Conservation (phyloP, 169 alveolate genomes). For the Plasmodium knowlesi region DNA sequence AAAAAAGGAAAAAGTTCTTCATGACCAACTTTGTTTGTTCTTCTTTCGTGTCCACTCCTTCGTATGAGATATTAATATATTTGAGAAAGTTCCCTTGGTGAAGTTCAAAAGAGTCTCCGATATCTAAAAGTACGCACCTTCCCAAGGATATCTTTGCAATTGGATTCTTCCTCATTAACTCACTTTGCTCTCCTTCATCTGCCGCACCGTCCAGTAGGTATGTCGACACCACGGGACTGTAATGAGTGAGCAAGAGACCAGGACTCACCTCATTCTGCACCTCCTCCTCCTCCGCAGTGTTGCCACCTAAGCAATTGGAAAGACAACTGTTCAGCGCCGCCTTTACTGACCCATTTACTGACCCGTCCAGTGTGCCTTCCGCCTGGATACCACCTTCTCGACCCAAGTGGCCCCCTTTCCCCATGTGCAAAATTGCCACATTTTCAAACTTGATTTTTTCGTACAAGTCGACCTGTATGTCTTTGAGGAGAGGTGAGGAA, state of each 20-base stretch:
- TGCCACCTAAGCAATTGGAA: neutral
- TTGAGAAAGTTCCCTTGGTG: slow-evolving; percentile 35
- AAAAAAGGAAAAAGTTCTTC: slow-evolving; percentile 85
- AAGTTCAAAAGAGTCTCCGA: slow-evolving; percentile 34
- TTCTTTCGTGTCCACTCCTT: neutral
- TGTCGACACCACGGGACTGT: slow-evolving; percentile 92
- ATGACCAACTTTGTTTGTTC: slow-evolving; percentile 71
- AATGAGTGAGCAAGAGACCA: slow-evolving; percentile 92
- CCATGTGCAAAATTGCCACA: neutral
- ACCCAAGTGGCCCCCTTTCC: neutral
- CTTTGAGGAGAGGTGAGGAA: slow-evolving; percentile 80
- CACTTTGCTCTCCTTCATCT: neutral
- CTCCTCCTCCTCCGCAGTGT: neutral
- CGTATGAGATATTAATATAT: slow-evolving; percentile 76
- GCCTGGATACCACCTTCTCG: neutral
- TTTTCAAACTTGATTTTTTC: slow-evolving; percentile 55
- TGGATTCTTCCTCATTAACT: neutral
- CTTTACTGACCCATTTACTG: neutral
- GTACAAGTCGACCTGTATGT: slow-evolving; percentile 56
- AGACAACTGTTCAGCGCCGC: neutral
- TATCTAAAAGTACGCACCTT: slow-evolving; percentile 77
- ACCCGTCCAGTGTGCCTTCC: neutral
- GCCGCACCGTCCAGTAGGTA: slow-evolving; percentile 77
- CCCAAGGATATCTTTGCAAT: slow-evolving; percentile 52
- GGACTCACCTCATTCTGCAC: slow-evolving; percentile 79